phyloP scores from a whole-genome alignment of 1,139 yeast genomes.

The Pichia sp. region DNA sequence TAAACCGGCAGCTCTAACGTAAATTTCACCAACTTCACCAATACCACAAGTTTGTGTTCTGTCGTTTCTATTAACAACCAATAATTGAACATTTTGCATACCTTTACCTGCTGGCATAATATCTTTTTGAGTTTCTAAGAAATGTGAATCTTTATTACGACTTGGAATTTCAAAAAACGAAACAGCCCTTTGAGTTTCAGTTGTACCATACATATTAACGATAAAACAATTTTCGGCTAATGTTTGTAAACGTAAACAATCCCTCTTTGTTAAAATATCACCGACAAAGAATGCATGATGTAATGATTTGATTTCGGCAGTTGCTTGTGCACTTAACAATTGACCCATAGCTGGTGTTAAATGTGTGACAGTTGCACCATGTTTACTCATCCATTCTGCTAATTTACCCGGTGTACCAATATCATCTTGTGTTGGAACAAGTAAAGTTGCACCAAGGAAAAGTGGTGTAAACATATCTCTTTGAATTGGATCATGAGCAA shows the following conservation, averaged over 20 bases:
- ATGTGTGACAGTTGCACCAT: slow-evolving; percentile 93
- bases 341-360: slow-evolving; percentile 99
- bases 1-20: slow-evolving; percentile 96
- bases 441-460: slow-evolving; percentile 86
- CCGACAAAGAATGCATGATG: slow-evolving; percentile 99
- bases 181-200: slow-evolving; percentile 97
- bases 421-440: slow-evolving; percentile 94
- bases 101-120: slow-evolving; percentile 99
- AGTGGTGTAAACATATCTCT: slow-evolving; percentile 98
- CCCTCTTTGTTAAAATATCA: slow-evolving; percentile 93
- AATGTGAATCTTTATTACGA: slow-evolving; percentile 59
- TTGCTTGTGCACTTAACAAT: slow-evolving; percentile 89
- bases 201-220: slow-evolving; percentile 98
- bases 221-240: slow-evolving; percentile 84
- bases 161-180: slow-evolving; percentile 87
- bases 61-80: slow-evolving; percentile 89
- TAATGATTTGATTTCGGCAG: slow-evolving; percentile 76
- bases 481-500: slow-evolving; percentile 98
- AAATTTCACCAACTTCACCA: slow-evolving; percentile 97
- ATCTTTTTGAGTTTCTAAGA: slow-evolving; percentile 81
- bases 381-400: slow-evolving; percentile 94
- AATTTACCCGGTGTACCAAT: slow-evolving; percentile 97
- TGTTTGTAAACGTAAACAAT: slow-evolving; percentile 85
- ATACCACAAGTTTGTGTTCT: slow-evolving; percentile 90
- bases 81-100: slow-evolving; percentile 88